phyloP scores from a whole-genome alignment of 352 stramenopile genomes.

The Globisporangium spinosum region DNA sequence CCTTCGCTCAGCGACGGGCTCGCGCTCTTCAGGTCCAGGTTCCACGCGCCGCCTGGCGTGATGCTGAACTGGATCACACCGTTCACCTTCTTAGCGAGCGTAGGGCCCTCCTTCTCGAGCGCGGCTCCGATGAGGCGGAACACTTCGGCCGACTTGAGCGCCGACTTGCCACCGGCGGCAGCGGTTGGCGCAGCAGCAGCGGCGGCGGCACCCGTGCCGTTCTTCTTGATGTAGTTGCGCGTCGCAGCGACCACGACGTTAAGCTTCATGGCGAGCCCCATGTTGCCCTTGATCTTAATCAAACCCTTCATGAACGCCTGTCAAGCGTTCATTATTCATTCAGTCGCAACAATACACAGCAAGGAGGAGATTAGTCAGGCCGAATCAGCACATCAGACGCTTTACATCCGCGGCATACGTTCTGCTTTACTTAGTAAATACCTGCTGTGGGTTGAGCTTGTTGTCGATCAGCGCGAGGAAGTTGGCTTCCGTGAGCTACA shows the following conservation, averaged over 20 bases:
- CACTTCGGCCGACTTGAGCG: conserved; percentile 63
- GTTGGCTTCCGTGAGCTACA: conserved; percentile 61
- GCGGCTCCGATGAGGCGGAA: conserved; percentile 64
- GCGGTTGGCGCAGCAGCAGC: conserved; percentile 19
- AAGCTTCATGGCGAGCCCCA: conserved; percentile 93
- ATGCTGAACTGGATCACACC: conserved; percentile 79
- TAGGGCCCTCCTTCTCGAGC: conserved; percentile 47
- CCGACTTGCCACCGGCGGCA: conserved; percentile 16
- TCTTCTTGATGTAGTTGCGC: conserved; percentile 76
- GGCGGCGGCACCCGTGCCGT: conserved; percentile 25
- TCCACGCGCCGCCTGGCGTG: conserved; percentile 69
- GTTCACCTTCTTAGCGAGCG: conserved; percentile 76
- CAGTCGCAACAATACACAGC: not conserved
- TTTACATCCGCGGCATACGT: not conserved
- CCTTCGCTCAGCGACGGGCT: conserved; percentile 50
- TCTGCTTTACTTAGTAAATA: not conserved
- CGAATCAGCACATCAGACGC: not conserved
- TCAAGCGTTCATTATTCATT: not conserved
- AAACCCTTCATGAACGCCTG: conserved; percentile 92
- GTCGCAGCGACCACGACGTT: conserved; percentile 86
- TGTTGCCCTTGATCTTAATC: conserved; percentile 95
- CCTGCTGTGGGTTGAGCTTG: conserved; percentile 90
- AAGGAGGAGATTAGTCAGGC: not conserved
- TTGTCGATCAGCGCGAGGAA: conserved; percentile 79
- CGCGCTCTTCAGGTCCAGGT: conserved; percentile 74